Evolutionary conservation across 495 filamentous ascomycete genomes (phyloP).

Genomic region (Bryoglossum gracile): DNA sequence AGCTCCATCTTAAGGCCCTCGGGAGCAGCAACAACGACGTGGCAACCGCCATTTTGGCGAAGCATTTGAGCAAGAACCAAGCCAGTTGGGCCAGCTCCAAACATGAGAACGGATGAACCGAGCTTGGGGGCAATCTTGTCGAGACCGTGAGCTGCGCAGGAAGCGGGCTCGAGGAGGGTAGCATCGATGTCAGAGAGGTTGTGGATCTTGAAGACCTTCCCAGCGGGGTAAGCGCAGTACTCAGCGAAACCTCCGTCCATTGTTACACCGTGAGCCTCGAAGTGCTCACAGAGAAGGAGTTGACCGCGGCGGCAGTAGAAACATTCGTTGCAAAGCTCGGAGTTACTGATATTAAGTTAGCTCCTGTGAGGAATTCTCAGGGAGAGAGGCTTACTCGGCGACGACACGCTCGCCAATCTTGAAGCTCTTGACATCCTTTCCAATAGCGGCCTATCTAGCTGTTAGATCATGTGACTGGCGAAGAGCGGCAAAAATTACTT

Average conservation of each 20-base stretch:
- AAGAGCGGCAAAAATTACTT: background rate
- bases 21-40: conserved; percentile 59
- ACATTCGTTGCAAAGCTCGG: conserved; percentile 62
- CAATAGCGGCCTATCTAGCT: conserved; percentile 33
- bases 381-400: conserved; percentile 30
- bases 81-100: conserved; percentile 60
- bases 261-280: conserved; percentile 20
- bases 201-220: conserved; percentile 62
- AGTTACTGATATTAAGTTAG: conserved; percentile 29
- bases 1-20: conserved; percentile 63
- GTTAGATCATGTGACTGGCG: background rate
- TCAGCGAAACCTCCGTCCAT: conserved; percentile 62
- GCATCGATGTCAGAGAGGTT: conserved; percentile 63
- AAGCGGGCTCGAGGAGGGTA: conserved; percentile 66
- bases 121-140: conserved; percentile 66
- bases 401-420: conserved; percentile 58
- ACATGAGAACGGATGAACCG: conserved; percentile 58
- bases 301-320: conserved; percentile 68
- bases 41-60: conserved; percentile 55
- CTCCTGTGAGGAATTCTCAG: conserved; percentile 23
- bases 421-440: conserved; percentile 53
- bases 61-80: conserved; percentile 49
- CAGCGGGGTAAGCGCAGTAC: conserved; percentile 51
- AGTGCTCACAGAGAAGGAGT: conserved; percentile 60
- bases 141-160: conserved; percentile 62